Conservation (phyloP, 1,139 yeast species). For the Suhomyces guaymorum region DNA sequence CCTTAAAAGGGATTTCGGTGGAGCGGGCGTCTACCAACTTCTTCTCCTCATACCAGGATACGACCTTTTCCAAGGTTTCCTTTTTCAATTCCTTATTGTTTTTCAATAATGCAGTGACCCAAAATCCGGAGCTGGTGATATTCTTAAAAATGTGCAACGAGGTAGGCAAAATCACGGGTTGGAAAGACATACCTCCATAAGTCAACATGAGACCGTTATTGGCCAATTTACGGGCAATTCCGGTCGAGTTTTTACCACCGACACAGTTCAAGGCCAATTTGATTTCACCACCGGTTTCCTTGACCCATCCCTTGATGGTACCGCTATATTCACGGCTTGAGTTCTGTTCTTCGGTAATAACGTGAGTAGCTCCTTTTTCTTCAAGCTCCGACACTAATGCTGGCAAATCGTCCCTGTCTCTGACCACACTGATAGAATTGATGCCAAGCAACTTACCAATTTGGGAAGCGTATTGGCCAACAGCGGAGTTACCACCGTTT, state of each 20-base stretch:
- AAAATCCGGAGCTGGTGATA: conserved; percentile 82
- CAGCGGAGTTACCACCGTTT: conserved; percentile 96
- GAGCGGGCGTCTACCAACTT: conserved; percentile 63
- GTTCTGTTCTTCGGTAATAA: conserved; percentile 85
- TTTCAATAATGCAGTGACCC: conserved; percentile 84
- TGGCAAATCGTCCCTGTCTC: conserved; percentile 78
- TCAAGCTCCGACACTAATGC: conserved; percentile 60
- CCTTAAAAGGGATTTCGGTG: conserved; percentile 43
- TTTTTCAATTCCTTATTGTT: conserved; percentile 62
- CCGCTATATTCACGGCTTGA: conserved; percentile 63
- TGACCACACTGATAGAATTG: conserved; percentile 82
- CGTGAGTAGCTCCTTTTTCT: conserved; percentile 78
- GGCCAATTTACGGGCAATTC: conserved; percentile 77
- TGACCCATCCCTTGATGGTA: conserved; percentile 62
- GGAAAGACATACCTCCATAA: conserved; percentile 97
- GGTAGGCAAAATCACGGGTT: conserved; percentile 89
- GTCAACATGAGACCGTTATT: conserved; percentile 74
- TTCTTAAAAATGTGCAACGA: conserved; percentile 88
- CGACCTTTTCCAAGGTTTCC: conserved; percentile 58
- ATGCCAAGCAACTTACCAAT: conserved; percentile 75
- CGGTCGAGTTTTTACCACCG: conserved; percentile 84
- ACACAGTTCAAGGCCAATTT: conserved; percentile 87
- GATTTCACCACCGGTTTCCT: conserved; percentile 55
- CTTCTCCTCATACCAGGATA: conserved; percentile 66
- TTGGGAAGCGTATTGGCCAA: conserved; percentile 92